These are phyloP conservation scores for Echites panduratus DNA, from an alignment of 257 asterid species.

Conservation along the genomic window DNA sequence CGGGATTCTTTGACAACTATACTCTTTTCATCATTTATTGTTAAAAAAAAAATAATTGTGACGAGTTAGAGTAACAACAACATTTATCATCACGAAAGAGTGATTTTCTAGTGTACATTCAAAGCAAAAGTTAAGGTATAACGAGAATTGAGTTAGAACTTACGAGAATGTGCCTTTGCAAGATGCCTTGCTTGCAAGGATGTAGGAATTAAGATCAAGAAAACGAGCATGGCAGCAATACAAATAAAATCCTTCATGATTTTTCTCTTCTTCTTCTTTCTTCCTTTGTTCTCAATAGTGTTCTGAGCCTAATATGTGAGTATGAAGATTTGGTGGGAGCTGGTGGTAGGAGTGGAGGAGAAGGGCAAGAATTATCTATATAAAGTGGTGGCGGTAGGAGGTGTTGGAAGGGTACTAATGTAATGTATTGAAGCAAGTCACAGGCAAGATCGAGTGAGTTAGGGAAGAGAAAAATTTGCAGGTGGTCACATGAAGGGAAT, in stretches of 20 bases:
- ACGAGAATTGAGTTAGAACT: too few species aligned
- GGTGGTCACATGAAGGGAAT: conserved; percentile 16
- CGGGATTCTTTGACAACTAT: too few species aligned
- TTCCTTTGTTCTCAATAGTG: neutral
- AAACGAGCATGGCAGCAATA: conserved; percentile 22
- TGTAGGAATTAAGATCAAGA: conserved; percentile 33
- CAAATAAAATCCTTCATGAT: conserved; percentile 29
- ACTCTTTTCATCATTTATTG: too few species aligned
- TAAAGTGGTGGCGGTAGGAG: conserved; percentile 20
- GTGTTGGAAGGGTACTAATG: too few species aligned
- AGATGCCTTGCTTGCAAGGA: conserved; percentile 44
- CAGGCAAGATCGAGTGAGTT: conserved; percentile 36
- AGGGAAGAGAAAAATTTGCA: conserved; percentile 8
- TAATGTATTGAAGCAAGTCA: conserved; percentile 71
- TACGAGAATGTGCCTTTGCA: conserved; percentile 37
- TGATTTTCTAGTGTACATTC: too few species aligned
- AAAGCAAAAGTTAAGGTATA: too few species aligned
- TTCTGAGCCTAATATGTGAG: neutral
- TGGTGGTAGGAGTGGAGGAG: neutral
- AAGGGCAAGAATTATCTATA: conserved; percentile 17
- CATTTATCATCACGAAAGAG: too few species aligned
- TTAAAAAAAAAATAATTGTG: too few species aligned
- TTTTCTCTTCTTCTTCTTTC: neutral
- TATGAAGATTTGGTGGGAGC: neutral
- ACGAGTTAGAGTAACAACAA: too few species aligned